Evolutionary conservation across 805 yeast species (phyloP).

Genomic region (Pichia occidentalis): DNA sequence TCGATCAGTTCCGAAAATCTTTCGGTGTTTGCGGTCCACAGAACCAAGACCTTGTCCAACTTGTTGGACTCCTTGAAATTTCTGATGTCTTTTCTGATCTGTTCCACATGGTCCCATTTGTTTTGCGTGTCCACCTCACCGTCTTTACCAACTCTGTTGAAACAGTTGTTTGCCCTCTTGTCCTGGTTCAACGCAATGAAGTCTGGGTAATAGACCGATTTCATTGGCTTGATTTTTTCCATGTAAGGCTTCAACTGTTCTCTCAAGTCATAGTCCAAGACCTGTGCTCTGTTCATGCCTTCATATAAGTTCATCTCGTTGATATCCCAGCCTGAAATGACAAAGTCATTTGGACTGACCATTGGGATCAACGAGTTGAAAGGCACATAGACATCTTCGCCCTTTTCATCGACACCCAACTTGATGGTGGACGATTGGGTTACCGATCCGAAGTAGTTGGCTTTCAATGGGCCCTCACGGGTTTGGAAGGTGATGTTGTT

Average conservation of each 20-base stretch:
- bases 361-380: conserved; percentile 85
- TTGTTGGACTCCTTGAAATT: conserved; percentile 65
- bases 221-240: conserved; percentile 60
- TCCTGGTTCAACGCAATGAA: conserved; percentile 93
- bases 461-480: conserved; percentile 64
- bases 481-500: conserved; percentile 71
- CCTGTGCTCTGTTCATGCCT: conserved; percentile 82
- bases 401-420: conserved; percentile 75
- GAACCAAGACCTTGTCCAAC: conserved; percentile 80
- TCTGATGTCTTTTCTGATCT: conserved; percentile 74
- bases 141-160: conserved; percentile 43
- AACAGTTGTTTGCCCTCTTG: conserved; percentile 83
- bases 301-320: conserved; percentile 60
- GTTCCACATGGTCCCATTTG: conserved; percentile 89
- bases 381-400: conserved; percentile 87
- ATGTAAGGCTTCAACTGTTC: conserved; percentile 61
- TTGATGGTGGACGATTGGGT: conserved; percentile 89
- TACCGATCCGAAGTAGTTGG: conserved; percentile 88
- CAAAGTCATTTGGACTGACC: conserved; percentile 83
- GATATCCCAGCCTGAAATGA: conserved; percentile 95
- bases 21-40: conserved; percentile 98
- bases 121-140: conserved; percentile 48
- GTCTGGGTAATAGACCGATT: conserved; percentile 90
- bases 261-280: conserved; percentile 80
- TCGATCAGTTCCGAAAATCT: conserved; percentile 71